Base-by-base conservation (phyloP, 192 early-diverging fungal genomes). In the Coemansia sp. region DNA sequence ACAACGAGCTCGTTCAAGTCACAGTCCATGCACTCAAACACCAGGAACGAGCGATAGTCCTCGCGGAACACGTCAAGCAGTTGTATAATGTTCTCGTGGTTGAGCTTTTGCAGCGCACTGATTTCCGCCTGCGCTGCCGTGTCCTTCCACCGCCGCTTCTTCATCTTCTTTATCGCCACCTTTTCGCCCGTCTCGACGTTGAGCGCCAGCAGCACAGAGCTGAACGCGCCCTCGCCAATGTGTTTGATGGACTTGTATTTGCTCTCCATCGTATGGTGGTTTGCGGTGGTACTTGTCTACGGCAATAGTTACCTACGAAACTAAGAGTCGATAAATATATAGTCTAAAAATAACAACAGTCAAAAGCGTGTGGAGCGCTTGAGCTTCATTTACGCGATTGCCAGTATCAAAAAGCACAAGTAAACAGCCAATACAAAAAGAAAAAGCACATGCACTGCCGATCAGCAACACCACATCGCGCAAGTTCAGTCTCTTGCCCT, bases 11-110 rank as follows among this genome's bases (percentile, higher is more conserved):
- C 93, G 71, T 96, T 96, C 42, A 99, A 75, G 72, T 98, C 96
- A 22, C 91, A 94, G 56, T 99, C 92, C 88, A 96, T 92, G 57
- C 87, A 91, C 75, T 99, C 97, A 75, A 99, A 95, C 0, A 99
- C 93, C 70, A 98, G 93, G 64, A 87, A 88, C 7, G 95, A 87
- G 64, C 93, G 91, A 68, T 93, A 92, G 69, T 88, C 88, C 26
- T 87, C 83, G 37, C 93, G 85, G 66, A 96, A 88, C 34, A 92
- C 91, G 37, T 96, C 94, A 34, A 87, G 83, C 17, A 99, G 82
- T 14, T 75, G 83, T 42, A 99, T 86, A 50, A 99, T 90, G 74
- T 96, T 92, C 1, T 87, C 85, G 68, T 98, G 93, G 34, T 71
- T 57, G 22, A 83, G 73, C 34, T 80, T 75, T 17, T 80, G 62